Percentiles rank a stretch among this genome's conserved stretches.
Evolutionary conservation across 2,329 filamentous ascomycete genomes (phyloP).

Genomic region (Parastagonospora avenae): DNA sequence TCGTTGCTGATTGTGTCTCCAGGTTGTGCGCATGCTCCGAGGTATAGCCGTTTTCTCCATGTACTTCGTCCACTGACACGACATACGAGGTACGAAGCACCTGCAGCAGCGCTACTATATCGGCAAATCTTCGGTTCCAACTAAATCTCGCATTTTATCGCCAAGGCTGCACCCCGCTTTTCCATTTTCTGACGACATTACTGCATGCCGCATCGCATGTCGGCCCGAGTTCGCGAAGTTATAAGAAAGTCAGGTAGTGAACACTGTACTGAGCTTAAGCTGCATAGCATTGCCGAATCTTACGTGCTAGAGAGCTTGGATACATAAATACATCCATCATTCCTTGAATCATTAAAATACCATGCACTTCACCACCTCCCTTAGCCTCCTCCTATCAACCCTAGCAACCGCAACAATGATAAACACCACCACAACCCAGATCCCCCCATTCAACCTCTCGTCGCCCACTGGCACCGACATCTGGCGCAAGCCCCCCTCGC

Average conservation of each 20-base stretch:
- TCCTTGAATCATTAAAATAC: not conserved
- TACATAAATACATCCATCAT: constrained; percentile 6
- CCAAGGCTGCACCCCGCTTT: constrained; percentile 35
- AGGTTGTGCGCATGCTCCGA: no score
- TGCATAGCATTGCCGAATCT: constrained; percentile 17
- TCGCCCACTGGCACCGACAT: constrained; percentile 69
- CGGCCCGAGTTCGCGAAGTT: constrained; percentile 10
- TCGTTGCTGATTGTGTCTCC: no score
- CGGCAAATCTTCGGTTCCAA: not conserved
- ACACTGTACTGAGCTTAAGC: not conserved
- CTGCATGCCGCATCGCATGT: not conserved
- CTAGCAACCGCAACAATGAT: constrained; percentile 15
- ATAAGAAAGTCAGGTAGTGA: not conserved
- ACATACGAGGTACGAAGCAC: no score
- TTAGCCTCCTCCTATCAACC: constrained; percentile 1
- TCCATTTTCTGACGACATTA: constrained; percentile 11
- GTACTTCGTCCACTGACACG: no score
- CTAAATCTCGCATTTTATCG: constrained; percentile 16
- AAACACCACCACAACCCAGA: constrained; percentile 25
- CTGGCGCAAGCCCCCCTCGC: constrained; percentile 75
- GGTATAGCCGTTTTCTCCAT: no score
- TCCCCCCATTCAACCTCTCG: constrained; percentile 39
- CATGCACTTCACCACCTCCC: not conserved
- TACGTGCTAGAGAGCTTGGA: no score
- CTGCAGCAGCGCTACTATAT: constrained; percentile 1